A percentile compares a stretch with the other conserved stretches of the same genome.
Evolutionary conservation across 1,284 basidiomycete species (phyloP).

Genomic region (Sporisorium iseilematis-ciliati): DNA sequence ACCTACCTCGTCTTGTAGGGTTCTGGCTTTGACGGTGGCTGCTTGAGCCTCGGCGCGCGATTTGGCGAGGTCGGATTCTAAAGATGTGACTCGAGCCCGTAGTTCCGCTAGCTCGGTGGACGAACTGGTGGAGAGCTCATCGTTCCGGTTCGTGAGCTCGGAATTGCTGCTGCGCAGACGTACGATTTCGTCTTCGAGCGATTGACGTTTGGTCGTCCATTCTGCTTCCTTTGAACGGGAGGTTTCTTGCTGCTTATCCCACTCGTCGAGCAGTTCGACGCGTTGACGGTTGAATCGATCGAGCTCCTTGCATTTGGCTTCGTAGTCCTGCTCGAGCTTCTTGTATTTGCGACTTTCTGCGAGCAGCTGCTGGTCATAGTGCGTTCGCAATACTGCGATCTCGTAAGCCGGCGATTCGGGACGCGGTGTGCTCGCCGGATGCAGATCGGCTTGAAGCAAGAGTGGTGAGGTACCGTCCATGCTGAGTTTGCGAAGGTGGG

Average conservation of each 20-base stretch:
- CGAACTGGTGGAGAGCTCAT: conserved; percentile 26
- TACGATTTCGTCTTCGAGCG: conserved; percentile 47
- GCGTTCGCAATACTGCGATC: conserved; percentile 50
- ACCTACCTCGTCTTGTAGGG: conserved; percentile 30
- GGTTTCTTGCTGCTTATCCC: conserved; percentile 57
- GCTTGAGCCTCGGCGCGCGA: conserved; percentile 31
- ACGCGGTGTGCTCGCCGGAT: conserved; percentile 30
- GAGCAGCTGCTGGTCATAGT: conserved; percentile 60
- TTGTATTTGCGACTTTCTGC: conserved; percentile 54
- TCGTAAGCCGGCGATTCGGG: conserved; percentile 52
- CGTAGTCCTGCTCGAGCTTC: conserved; percentile 54
- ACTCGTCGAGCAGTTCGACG: conserved; percentile 60
- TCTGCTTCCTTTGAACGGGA: conserved; percentile 37
- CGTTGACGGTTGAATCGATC: conserved; percentile 60
- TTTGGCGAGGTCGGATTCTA: conserved; percentile 41
- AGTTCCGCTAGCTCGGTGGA: conserved; percentile 18
- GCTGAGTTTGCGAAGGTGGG: conserved; percentile 39
- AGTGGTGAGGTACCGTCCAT: conserved; percentile 46
- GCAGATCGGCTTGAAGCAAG: conserved; percentile 30
- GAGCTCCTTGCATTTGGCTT: conserved; percentile 58
- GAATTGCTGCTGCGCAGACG: conserved; percentile 38
- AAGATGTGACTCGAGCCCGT: conserved; percentile 13
- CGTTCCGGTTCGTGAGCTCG: conserved; percentile 31
- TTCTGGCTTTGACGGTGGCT: conserved; percentile 16
- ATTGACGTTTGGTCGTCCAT: conserved; percentile 30